These are phyloP conservation scores for Cladophialophora chaetospira DNA, from an alignment of 2,329 filamentous ascomycete genomes.

Conservation along the genomic window DNA sequence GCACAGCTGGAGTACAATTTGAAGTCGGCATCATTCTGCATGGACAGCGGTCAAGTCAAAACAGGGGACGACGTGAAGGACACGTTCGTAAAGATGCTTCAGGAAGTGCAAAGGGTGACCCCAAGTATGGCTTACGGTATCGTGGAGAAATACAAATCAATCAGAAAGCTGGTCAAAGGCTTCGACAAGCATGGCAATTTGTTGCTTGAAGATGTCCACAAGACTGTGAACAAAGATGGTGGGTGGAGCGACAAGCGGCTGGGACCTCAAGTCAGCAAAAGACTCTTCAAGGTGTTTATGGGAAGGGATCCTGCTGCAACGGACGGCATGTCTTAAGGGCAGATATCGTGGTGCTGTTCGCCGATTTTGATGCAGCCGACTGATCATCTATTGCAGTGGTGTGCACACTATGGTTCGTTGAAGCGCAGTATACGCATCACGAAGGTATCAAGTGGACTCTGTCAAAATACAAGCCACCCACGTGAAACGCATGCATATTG, in stretches of 20 bases:
- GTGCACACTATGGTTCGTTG: too few species aligned
- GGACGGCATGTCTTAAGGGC: constrained; percentile 38
- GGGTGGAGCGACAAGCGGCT: constrained; percentile 48
- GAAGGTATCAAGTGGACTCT: too few species aligned
- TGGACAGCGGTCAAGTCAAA: constrained; percentile 75
- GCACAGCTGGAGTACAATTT: constrained; percentile 53
- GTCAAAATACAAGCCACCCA: too few species aligned
- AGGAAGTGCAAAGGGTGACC: constrained; percentile 72
- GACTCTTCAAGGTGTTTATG: constrained; percentile 54
- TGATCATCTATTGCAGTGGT: too few species aligned
- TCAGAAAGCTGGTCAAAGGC: constrained; percentile 60
- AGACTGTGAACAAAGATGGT: constrained; percentile 52
- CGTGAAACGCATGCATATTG: too few species aligned
- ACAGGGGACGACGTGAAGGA: constrained; percentile 63
- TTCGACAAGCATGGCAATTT: constrained; percentile 62
- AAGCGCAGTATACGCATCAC: too few species aligned
- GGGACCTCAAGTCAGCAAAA: constrained; percentile 50
- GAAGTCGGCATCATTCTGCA: constrained; percentile 66
- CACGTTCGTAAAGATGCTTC: constrained; percentile 73
- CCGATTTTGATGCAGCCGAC: background rate
- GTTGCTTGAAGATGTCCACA: constrained; percentile 63
- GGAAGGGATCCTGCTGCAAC: constrained; percentile 48
- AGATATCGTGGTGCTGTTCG: background rate
- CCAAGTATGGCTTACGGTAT: constrained; percentile 72
- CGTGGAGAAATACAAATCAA: constrained; percentile 59